Evolutionary conservation across 2,329 filamentous ascomycete species (phyloP).

Genomic region (Proliferodiscus dingleyae): DNA sequence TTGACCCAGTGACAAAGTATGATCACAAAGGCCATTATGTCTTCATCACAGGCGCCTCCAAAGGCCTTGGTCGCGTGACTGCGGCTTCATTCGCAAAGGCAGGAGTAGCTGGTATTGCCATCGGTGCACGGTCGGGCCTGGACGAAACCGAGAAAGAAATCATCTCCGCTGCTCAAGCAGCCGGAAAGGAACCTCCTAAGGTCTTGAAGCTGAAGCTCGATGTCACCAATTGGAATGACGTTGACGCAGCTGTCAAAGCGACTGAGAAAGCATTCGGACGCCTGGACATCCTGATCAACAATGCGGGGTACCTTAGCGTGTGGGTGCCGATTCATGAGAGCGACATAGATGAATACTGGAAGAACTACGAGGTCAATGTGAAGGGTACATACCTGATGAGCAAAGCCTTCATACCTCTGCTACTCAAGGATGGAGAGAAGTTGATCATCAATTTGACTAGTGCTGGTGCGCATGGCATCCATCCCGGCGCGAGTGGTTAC

Average conservation of each 20-base stretch:
- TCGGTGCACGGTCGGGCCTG: slow-evolving; percentile 19
- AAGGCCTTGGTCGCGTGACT: slow-evolving; percentile 20
- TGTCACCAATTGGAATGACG: slow-evolving; percentile 11
- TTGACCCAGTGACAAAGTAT: slow-evolving; percentile 36
- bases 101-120: slow-evolving; percentile 17
- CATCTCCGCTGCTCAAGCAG: slow-evolving; percentile 13
- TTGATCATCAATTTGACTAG: slow-evolving; percentile 45
- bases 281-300: slow-evolving; percentile 26
- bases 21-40: slow-evolving; percentile 17
- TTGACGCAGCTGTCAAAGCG: slow-evolving; percentile 9
- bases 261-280: slow-evolving; percentile 17
- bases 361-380: slow-evolving; percentile 21
- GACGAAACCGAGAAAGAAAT: slow-evolving; percentile 14
- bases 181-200: slow-evolving; percentile 16
- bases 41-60: slow-evolving; percentile 23
- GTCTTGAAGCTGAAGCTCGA: slow-evolving; percentile 18
- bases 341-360: slow-evolving; percentile 18
- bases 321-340: slow-evolving; percentile 12
- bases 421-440: slow-evolving; percentile 31
- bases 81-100: slow-evolving; percentile 23
- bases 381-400: slow-evolving; percentile 18
- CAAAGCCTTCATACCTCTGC: slow-evolving; percentile 16
- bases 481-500: slow-evolving; percentile 40
- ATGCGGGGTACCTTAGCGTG: slow-evolving; percentile 19
- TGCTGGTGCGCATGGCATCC: slow-evolving; percentile 36